Conservation (phyloP, 2,329 filamentous ascomycete genomes). For the Penicillium sp. region DNA sequence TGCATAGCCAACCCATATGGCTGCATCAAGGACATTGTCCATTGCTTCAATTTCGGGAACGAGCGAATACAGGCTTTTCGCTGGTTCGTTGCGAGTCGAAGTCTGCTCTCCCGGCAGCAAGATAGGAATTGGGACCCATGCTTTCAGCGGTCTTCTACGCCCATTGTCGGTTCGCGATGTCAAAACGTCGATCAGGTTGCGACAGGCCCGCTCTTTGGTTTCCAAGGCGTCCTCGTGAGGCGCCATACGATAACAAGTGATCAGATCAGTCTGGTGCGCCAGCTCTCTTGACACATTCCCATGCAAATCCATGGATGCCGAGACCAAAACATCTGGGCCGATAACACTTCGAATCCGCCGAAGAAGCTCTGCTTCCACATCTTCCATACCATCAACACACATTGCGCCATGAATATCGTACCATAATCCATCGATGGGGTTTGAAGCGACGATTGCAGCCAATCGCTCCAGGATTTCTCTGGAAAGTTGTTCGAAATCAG, state of each 20-base stretch:
- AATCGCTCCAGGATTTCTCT: constrained; percentile 44
- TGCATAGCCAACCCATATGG: constrained; percentile 56
- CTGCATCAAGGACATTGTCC: constrained; percentile 49
- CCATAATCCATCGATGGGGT: constrained; percentile 50
- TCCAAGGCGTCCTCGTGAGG: constrained; percentile 52
- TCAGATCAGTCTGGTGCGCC: constrained; percentile 50
- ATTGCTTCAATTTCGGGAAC: constrained; percentile 45
- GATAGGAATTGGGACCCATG: constrained; percentile 53
- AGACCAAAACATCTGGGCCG: constrained; percentile 48
- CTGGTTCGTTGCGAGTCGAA: constrained; percentile 53
- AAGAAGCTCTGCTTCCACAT: constrained; percentile 50
- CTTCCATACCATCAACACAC: constrained; percentile 51
- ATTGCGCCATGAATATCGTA: constrained; percentile 58
- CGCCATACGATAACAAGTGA: constrained; percentile 55
- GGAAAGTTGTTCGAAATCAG: constrained; percentile 48
- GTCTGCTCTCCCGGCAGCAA: constrained; percentile 56
- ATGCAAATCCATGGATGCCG: constrained; percentile 56
- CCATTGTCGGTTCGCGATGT: background rate
- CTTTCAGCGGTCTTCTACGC: constrained; percentile 45
- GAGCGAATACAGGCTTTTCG: constrained; percentile 50
- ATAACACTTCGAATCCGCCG: constrained; percentile 46
- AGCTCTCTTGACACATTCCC: constrained; percentile 53
- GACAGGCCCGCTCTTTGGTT: constrained; percentile 53
- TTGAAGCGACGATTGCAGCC: constrained; percentile 31
- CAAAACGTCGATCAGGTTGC: constrained; percentile 47